Conservation (phyloP, 2,329 filamentous ascomycete species). For the Aschersonia sp. region DNA sequence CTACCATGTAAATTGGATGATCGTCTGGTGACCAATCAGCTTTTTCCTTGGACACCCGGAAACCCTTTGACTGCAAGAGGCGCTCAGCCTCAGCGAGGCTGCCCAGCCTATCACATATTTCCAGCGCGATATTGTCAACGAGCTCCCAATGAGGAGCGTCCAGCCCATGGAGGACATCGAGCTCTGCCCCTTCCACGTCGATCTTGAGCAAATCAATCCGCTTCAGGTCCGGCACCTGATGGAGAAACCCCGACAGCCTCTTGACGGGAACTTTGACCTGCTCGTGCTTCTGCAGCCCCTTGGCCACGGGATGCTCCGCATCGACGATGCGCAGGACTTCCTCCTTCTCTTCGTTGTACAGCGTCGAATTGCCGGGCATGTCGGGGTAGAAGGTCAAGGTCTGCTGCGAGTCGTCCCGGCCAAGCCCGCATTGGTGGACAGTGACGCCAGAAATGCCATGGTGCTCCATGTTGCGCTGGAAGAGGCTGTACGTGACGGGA, state of each 20-base stretch:
- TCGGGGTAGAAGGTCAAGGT: slow-evolving; percentile 9
- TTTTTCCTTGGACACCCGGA: slow-evolving; percentile 5
- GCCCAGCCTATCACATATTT: slow-evolving; percentile 7
- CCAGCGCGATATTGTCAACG: slow-evolving; percentile 9
- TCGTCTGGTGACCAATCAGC: slow-evolving; percentile 2
- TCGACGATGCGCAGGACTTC: neutral
- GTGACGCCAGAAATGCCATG: slow-evolving; percentile 5
- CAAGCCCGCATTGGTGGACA: slow-evolving; percentile 5
- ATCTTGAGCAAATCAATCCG: slow-evolving; percentile 13
- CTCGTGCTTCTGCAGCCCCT: slow-evolving; percentile 1
- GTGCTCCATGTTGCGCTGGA: slow-evolving; percentile 9
- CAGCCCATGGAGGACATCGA: slow-evolving; percentile 9
- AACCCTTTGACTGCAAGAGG: slow-evolving; percentile 9
- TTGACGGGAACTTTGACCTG: slow-evolving; percentile 6
- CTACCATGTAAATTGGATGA: neutral
- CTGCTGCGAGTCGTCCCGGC: neutral
- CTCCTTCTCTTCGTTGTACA: slow-evolving; percentile 7
- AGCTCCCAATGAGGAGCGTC: slow-evolving; percentile 10
- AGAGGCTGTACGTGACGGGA: slow-evolving; percentile 6
- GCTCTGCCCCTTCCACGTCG: slow-evolving; percentile 12
- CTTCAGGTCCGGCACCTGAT: slow-evolving; percentile 2
- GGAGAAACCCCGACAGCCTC: slow-evolving; percentile 9
- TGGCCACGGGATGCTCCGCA: slow-evolving; percentile 2
- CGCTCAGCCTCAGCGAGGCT: slow-evolving; percentile 4
- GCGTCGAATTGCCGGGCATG: slow-evolving; percentile 10